Evolutionary conservation across 345 rosid genomes (phyloP).

Genomic region (Eucalyptus albens): DNA sequence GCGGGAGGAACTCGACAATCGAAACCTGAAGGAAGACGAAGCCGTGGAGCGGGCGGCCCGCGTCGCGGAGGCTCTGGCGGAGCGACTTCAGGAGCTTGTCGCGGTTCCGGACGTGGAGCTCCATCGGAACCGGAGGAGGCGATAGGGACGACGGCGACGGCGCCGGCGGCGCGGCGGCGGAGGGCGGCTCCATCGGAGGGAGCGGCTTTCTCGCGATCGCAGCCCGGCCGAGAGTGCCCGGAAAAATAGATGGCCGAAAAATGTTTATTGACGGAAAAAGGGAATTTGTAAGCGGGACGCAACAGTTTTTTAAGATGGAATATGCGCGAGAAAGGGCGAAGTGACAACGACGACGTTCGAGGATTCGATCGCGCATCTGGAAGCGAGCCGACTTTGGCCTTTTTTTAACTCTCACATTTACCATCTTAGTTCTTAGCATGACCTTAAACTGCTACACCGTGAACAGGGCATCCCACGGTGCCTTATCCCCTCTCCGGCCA

Average conservation of each 20-base stretch:
- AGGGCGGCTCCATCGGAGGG: not conserved
- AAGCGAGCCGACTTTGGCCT: no score
- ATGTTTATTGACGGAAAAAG: no score
- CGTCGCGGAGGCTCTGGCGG: slow-evolving; percentile 35
- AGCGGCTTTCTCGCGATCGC: not conserved
- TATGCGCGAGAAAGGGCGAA: no score
- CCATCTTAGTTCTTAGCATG: no score
- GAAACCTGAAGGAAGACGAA: slow-evolving; percentile 74
- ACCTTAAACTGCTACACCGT: no score
- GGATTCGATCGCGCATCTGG: not conserved
- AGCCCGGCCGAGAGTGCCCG: not conserved
- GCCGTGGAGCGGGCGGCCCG: slow-evolving; percentile 51
- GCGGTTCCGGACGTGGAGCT: slow-evolving; percentile 65
- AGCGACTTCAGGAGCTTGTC: slow-evolving; percentile 47
- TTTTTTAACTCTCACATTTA: no score
- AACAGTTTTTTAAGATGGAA: not conserved
- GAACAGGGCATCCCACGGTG: no score
- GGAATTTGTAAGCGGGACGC: not conserved
- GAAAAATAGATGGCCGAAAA: not conserved
- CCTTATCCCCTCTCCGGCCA: no score
- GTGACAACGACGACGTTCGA: not conserved
- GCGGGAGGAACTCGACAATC: not conserved
- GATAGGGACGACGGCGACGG: slow-evolving; percentile 14
- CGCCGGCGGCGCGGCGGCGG: not conserved
- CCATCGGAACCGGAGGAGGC: slow-evolving; percentile 62